Base-by-base conservation (phyloP, 2,329 filamentous ascomycete genomes). In the Colletotrichum eremochloae region DNA sequence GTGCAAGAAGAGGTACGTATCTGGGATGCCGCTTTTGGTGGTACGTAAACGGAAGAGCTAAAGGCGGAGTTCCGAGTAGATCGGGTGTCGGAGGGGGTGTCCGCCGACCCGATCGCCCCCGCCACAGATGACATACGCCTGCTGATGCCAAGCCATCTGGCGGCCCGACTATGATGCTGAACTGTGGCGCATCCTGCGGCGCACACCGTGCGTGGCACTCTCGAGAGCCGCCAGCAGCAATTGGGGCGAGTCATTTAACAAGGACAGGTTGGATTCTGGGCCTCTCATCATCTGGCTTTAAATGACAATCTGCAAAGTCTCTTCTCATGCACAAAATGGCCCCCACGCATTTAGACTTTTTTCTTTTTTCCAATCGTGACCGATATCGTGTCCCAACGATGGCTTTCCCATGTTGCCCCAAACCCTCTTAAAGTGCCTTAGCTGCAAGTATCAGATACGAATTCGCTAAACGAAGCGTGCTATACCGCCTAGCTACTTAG, bases 321-420 rank as follows among this genome's bases (percentile, higher is more conserved):
- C 33, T 63, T 44, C 46, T 53, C 53, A 69, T 69, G 69, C 67
- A 70, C 31, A 56, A 70, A 61, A 61, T 55, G 67, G 60, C 60
- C 70, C 69, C 66, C 66, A 72, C 60, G 66, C 58, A n/a, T 53
- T 52, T 72, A 60, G 57, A 65, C 70, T 70, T 72, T 72, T 72
- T 60, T 18, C 36, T 72, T 72, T 72, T 60, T 18, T 9, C 24
- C 20, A 18, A 9, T 50, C 38, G 20, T 60, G 44, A 65, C 60
- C 67, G 61, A 72, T 24, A 61, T 70, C 55, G 70, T 48, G 61
- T 9, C 48, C 63, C 61, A 31, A 53, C 50, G 7, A 42, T 53
- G 14, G n/a, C 38, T 56, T 46, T 63, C 60, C 29, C 20, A 24
- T 38, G 46, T 15, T 33, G 40, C 20, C 20, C 15, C 33, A 36